Base-by-base conservation (phyloP, 176 grass and related monocot species). In the Aegilops longissima region DNA sequence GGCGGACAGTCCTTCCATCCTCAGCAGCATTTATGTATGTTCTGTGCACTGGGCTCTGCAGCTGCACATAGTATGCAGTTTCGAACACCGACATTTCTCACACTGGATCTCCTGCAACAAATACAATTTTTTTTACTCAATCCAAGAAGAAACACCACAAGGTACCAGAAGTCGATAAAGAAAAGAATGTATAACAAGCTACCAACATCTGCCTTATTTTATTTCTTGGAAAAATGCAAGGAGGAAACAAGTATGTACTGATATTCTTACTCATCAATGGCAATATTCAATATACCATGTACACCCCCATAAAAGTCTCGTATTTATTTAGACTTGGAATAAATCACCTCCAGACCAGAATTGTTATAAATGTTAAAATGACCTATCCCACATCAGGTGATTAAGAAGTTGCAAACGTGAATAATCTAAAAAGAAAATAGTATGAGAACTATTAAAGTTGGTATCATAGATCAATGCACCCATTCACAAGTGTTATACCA, bases 371-470 rank as follows among this genome's bases (percentile, higher is more conserved):
- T 68, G 16, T 44, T 67, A 13, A 21, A 58, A 42, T 35, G 14
- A 58, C 58, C 11, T 70, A 40, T 79, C 34, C 33, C 73, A 56
- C 16, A 5, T 69, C 44, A 76, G 54, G 61, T 33, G 38, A 58
- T 9, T 4, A 73, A 77, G 17, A n/a, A 40, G 29, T 33, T 81
- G 59, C 3, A 54, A 21, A 70, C 12, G 51, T 69, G 14, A 38
- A 62, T 4, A 61, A 39, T 52, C 47, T 51, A 77, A 61, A 20
- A 47, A 51, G 23, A 8, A 64, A 81, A 63, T 1, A 17, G 40
- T 78, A 77, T 45, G 5, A 62, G 35, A 85, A 85, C 18, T 35
- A 85, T 35, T 54, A 42, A 17, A 54, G 14, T 54, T 27, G 81
- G n/a, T 35, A 56, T 6, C 61, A 2, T 44, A 64, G 30, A 76